Evolutionary conservation across 495 filamentous ascomycete genomes (phyloP), one percentile per base, ranked within the genome.

Genomic region (Rhypophila decipiens): DNA sequence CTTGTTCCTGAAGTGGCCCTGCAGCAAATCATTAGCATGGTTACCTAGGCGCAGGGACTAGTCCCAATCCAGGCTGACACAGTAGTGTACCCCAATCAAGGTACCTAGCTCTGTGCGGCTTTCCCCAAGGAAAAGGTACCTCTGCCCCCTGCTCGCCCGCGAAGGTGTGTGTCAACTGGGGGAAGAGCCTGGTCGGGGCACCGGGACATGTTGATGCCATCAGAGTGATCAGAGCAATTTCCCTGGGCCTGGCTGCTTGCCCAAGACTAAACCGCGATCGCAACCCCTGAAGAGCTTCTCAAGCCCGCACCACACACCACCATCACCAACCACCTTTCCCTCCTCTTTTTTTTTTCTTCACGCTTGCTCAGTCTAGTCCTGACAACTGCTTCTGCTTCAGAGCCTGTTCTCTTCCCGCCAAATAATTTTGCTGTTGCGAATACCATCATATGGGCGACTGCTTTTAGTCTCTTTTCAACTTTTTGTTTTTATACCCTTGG

Each of bases 221-320:
- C 49, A 52, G 41, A 55, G 53, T 51, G 59, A 53, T 42, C 49
- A 52, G 41, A 55, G 53, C 53, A 62, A 59, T 62, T 62, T 59
- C 59, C 56, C 55, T 38, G 10, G 58, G 46, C n/a, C 17, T 29
- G 38, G 42, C 39, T 36, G 24, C 39, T 41, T n/a, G n/a, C n/a
- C n/a, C n/a, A n/a, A n/a, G n/a, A n/a, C 38, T 45, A 33, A 44
- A 45, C 40, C 37, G 50, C 44, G 54, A 53, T 45, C 55, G 46
- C 37, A 42, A 50, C 52, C 51, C 49, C 46, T 51, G 49, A 57
- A 55, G 52, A 55, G 42, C 52, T 49, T 46, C 47, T 44, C 58
- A 20, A 40, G 39, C n/a, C 33, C 46, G 49, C 55, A 19, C 37
- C 23, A 43, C 24, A 24, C 38, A 35, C 17, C 33, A 55, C 51